phyloP scores from a whole-genome alignment of 2,329 filamentous ascomycete genomes.

The Paracorniculantispora psalliotae region DNA sequence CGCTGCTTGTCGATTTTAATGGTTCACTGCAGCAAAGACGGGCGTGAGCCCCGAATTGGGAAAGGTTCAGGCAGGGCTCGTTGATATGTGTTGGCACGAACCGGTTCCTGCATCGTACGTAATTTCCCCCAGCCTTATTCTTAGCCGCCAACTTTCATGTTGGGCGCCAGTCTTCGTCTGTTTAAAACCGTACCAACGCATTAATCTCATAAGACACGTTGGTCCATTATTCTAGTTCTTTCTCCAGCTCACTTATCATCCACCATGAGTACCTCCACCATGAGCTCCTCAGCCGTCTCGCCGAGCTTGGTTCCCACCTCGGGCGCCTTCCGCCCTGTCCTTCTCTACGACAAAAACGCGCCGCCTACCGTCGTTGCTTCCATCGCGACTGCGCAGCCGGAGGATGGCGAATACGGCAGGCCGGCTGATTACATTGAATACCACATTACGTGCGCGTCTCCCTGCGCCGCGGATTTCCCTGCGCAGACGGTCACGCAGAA shows the following conservation, averaged over 20 bases:
- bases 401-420: not conserved
- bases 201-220: not conserved
- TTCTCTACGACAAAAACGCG: not conserved
- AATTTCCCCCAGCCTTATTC: not conserved
- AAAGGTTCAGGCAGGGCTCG: too few species aligned
- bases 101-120: not conserved
- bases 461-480: not conserved
- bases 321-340: not conserved
- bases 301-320: not conserved
- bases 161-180: too few species aligned
- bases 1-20: too few species aligned
- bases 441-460: not conserved
- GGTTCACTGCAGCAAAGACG: too few species aligned
- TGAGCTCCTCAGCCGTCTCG: not conserved
- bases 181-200: too few species aligned
- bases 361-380: not conserved
- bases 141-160: too few species aligned
- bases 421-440: not conserved
- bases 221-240: not conserved
- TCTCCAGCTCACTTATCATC: not conserved
- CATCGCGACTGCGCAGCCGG: not conserved
- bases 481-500: not conserved
- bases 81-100: too few species aligned
- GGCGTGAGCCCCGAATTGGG: too few species aligned
- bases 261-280: not conserved